A percentile compares a stretch with the other conserved stretches of the same genome.
Evolutionary conservation across 1,139 yeast species (phyloP).

Genomic region (Hansenula lynferdii): DNA sequence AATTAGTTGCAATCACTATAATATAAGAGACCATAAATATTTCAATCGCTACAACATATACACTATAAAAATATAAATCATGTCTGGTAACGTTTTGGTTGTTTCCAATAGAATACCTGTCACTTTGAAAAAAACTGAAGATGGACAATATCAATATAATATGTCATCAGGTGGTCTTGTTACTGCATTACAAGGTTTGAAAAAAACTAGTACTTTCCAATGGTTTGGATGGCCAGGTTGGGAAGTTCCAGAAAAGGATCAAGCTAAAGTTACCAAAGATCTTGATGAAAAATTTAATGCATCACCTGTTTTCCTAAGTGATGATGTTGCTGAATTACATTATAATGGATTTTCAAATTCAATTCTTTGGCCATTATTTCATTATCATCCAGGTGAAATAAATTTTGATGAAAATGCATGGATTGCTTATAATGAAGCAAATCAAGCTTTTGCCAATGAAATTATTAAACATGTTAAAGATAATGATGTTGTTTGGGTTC

Average conservation of each 20-base stretch:
- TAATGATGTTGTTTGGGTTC: slow-evolving; percentile 94
- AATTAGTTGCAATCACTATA: too few relatives aligned
- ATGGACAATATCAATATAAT: slow-evolving; percentile 62
- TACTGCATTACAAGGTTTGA: slow-evolving; percentile 89
- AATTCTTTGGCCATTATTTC: slow-evolving; percentile 96
- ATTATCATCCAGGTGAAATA: slow-evolving; percentile 99
- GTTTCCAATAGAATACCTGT: slow-evolving; percentile 95
- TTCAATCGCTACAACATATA: too few relatives aligned
- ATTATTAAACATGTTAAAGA: slow-evolving; percentile 71
- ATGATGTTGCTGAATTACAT: slow-evolving; percentile 89
- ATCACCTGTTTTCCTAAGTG: slow-evolving; percentile 83
- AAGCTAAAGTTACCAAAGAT: slow-evolving; percentile 62
- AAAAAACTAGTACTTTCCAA: slow-evolving; percentile 79
- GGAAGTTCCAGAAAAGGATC: slow-evolving; percentile 78
- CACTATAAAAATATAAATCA: too few relatives aligned
- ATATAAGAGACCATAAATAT: too few relatives aligned
- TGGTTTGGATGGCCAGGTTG: slow-evolving; percentile 99
- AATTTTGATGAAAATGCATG: slow-evolving; percentile 96
- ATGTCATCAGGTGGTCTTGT: slow-evolving; percentile 99
- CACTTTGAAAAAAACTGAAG: slow-evolving; percentile 64
- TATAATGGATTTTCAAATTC: slow-evolving; percentile 93
- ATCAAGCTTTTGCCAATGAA: slow-evolving; percentile 71
- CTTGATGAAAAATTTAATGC: slow-evolving; percentile 78
- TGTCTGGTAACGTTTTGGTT: slow-evolving; percentile 75
- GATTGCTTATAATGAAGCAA: slow-evolving; percentile 97